phyloP scores from a whole-genome alignment of 2,329 filamentous ascomycete species.

The Fusarium napiforme region DNA sequence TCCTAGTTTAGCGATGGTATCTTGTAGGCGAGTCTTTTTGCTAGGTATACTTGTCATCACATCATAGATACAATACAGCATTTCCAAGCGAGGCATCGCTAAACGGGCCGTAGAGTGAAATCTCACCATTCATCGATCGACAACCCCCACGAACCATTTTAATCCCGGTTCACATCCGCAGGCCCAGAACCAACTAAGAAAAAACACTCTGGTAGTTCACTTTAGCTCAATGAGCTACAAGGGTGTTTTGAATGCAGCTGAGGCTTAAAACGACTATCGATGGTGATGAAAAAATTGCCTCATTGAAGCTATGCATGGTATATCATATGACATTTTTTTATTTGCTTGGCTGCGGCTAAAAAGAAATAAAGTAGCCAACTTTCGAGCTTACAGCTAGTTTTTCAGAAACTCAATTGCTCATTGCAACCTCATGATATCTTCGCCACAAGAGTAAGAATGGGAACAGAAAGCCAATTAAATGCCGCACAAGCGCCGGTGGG shows the following conservation, averaged over 20 bases:
- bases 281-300: slow-evolving; percentile 36
- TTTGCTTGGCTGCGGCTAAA: slow-evolving; percentile 9
- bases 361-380: background rate
- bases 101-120: slow-evolving; percentile 1
- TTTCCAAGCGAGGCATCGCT: background rate
- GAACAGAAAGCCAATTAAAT: slow-evolving; percentile 8
- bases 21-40: background rate
- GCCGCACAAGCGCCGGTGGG: slow-evolving; percentile 16
- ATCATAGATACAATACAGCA: background rate
- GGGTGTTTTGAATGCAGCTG: slow-evolving; percentile 19
- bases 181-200: slow-evolving; percentile 9
- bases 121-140: background rate
- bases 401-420: background rate
- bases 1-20: background rate
- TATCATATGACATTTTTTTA: slow-evolving; percentile 22
- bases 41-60: background rate
- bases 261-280: slow-evolving; percentile 34
- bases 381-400: background rate
- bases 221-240: slow-evolving; percentile 22
- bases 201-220: slow-evolving; percentile 9
- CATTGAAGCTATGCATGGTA: slow-evolving; percentile 1
- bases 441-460: slow-evolving; percentile 15
- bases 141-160: slow-evolving; percentile 10
- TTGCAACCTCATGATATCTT: slow-evolving; percentile 9
- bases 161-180: slow-evolving; percentile 17